phyloP scores from a whole-genome alignment of 2,329 filamentous ascomycete species.

The Xylaria sp. region DNA sequence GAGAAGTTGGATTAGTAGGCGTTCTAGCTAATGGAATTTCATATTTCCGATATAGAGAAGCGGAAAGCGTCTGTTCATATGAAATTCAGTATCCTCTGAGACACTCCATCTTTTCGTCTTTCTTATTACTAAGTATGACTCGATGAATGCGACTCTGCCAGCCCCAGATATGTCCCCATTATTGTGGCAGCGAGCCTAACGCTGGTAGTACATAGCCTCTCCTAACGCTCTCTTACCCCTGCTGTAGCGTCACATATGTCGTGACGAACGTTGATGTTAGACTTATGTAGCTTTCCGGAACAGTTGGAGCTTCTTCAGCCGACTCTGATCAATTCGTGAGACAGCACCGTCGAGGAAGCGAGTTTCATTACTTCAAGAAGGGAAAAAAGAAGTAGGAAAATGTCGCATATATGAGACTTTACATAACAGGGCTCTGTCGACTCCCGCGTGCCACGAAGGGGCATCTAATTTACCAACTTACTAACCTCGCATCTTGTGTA shows the following conservation, averaged over 20 bases:
- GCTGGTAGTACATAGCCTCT: conserved; percentile 13
- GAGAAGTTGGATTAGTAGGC: conserved; percentile 59
- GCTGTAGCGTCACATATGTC: neutral
- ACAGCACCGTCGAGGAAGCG: neutral
- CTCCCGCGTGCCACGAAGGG: conserved; percentile 17
- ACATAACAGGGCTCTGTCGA: neutral
- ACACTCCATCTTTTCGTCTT: neutral
- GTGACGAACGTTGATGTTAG: neutral
- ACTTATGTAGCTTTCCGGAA: neutral
- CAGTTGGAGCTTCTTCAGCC: too few relatives aligned
- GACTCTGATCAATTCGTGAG: too few relatives aligned
- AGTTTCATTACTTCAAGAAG: neutral
- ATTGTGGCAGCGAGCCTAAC: neutral
- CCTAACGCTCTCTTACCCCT: neutral
- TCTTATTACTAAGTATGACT: neutral
- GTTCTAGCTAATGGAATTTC: neutral
- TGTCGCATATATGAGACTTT: conserved; percentile 11
- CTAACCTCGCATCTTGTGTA: conserved; percentile 6
- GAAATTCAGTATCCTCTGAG: conserved; percentile 13
- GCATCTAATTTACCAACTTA: neutral
- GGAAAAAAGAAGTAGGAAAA: neutral
- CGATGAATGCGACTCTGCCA: neutral
- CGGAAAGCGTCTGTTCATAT: conserved; percentile 16
- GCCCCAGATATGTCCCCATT: neutral
- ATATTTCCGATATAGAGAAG: conserved; percentile 19